phyloP scores from a whole-genome alignment of 2,329 filamentous ascomycete species.

The Verticillium zaregamsianum region DNA sequence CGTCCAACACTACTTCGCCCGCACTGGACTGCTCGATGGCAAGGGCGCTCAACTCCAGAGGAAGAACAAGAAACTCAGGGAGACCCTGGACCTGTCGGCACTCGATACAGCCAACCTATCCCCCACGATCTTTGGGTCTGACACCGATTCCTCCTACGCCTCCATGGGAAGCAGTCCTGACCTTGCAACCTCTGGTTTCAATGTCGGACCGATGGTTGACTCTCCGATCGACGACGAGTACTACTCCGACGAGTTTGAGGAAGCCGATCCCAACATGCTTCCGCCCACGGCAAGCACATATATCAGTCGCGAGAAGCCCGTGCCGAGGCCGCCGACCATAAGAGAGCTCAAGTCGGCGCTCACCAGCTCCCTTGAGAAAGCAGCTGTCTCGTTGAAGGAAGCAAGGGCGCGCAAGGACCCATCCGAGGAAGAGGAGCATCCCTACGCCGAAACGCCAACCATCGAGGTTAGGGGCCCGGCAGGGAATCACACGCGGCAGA shows the following conservation, averaged over 20 bases:
- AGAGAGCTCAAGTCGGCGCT: slow-evolving; percentile 65
- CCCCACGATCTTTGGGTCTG: slow-evolving; percentile 38
- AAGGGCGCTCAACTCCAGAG: slow-evolving; percentile 84
- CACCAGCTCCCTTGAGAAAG: slow-evolving; percentile 66
- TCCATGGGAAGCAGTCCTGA: slow-evolving; percentile 59
- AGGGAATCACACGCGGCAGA: slow-evolving; percentile 25
- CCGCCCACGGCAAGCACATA: slow-evolving; percentile 98
- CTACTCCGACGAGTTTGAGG: slow-evolving; percentile 57
- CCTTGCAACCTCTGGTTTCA: slow-evolving; percentile 34
- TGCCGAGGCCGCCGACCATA: slow-evolving; percentile 81
- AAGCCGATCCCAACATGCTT: slow-evolving; percentile 73
- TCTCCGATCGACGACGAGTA: slow-evolving; percentile 45
- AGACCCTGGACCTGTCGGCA: slow-evolving; percentile 53
- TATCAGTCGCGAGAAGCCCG: slow-evolving; percentile 74
- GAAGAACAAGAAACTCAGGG: slow-evolving; percentile 59
- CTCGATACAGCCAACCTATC: slow-evolving; percentile 34
- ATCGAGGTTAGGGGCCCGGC: slow-evolving; percentile 24
- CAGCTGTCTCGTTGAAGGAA: slow-evolving; percentile 62
- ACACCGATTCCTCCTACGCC: slow-evolving; percentile 56
- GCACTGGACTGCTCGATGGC: slow-evolving; percentile 87
- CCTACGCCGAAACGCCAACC: slow-evolving; percentile 1
- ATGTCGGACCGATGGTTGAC: slow-evolving; percentile 34
- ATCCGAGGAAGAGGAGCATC: background rate
- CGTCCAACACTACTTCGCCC: slow-evolving; percentile 96
- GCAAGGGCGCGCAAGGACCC: slow-evolving; percentile 34